Evolutionary conservation across 169 alveolate species (phyloP).

Genomic region (Cryptosporidium sp.): DNA sequence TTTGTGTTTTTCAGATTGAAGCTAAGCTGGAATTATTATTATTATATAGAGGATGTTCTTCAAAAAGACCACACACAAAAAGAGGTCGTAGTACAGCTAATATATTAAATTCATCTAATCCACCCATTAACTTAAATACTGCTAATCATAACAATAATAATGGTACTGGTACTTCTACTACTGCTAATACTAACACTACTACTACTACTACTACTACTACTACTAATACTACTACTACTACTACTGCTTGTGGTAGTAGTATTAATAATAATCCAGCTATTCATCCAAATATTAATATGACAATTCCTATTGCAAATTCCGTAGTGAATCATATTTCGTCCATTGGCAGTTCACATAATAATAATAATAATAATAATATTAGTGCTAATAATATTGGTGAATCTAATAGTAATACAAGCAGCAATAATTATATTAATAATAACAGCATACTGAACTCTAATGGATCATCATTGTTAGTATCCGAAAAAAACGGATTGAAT

Average conservation of each 20-base stretch:
- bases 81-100: slow-evolving; percentile 38
- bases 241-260: background rate
- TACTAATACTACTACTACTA: too few relatives aligned
- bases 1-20: slow-evolving; percentile 70
- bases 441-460: background rate
- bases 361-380: background rate
- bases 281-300: slow-evolving; percentile 2
- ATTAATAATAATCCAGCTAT: slow-evolving; percentile 4
- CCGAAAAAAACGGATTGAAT: background rate
- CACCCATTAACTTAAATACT: background rate
- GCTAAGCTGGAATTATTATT: slow-evolving; percentile 62
- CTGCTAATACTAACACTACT: too few relatives aligned
- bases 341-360: background rate
- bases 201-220: background rate
- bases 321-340: background rate
- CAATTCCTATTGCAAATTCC: background rate
- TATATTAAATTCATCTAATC: background rate
- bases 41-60: slow-evolving; percentile 75
- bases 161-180: too few relatives aligned
- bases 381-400: background rate
- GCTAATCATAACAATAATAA: background rate
- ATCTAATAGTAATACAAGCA: background rate
- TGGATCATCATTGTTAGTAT: background rate
- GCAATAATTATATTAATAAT: background rate
- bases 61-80: slow-evolving; percentile 75